A percentile compares a stretch with the other conserved stretches of the same genome.
Conservation (phyloP, 169 alveolate species). For the Plasmodium blacklocki region DNA sequence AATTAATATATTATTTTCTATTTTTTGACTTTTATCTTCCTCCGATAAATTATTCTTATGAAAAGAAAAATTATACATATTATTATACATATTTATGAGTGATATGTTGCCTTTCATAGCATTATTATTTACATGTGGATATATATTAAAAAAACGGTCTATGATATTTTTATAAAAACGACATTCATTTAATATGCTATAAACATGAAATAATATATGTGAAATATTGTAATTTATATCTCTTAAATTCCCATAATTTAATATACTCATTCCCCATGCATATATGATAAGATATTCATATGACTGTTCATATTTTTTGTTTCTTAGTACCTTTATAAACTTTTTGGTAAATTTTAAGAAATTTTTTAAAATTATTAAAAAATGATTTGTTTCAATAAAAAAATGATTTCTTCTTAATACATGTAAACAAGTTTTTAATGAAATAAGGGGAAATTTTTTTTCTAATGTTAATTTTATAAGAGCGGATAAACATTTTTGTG, state of each 20-base stretch:
- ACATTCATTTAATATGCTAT: conserved; percentile 32
- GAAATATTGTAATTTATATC: conserved; percentile 51
- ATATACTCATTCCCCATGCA: conserved; percentile 64
- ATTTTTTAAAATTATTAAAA: conserved; percentile 30
- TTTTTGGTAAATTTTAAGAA: conserved; percentile 32
- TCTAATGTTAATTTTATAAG: conserved; percentile 50
- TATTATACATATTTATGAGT: too few relatives aligned
- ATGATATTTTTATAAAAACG: conserved; percentile 18
- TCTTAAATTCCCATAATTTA: conserved; percentile 42
- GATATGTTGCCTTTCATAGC: background rate
- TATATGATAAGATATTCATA: conserved; percentile 37
- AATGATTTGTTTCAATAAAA: conserved; percentile 18
- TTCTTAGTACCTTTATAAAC: conserved; percentile 18
- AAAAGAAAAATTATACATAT: too few relatives aligned
- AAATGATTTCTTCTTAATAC: conserved; percentile 27
- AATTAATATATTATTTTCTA: too few relatives aligned
- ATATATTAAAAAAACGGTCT: conserved; percentile 13
- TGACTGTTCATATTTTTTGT: background rate
- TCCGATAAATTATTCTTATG: too few relatives aligned
- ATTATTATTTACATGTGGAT: background rate
- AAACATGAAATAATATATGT: conserved; percentile 34
- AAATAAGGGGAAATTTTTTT: conserved; percentile 13
- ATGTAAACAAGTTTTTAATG: conserved; percentile 30
- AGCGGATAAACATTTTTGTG: conserved; percentile 40
- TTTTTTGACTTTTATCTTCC: too few relatives aligned